Evolutionary conservation across 2,329 filamentous ascomycete species (phyloP), one percentile per base, ranked within the genome.

Genomic region (Cordyceps militaris): DNA sequence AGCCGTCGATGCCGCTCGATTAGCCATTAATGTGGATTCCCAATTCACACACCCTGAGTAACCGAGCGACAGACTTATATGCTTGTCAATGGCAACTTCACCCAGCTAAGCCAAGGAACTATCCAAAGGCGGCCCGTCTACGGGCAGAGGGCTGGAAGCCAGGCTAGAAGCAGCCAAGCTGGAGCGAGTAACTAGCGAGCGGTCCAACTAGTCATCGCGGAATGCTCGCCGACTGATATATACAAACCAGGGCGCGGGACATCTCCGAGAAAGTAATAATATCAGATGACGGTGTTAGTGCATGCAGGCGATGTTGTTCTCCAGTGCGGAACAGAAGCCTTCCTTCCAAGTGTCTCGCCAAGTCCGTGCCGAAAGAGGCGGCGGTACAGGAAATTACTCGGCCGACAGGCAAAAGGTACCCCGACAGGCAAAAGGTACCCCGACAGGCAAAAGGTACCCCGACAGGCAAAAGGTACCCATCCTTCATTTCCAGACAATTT

Each of bases 291-390:
- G 16, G 30, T 4, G 21, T 10, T 36, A 49, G 23, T n/a, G 24
- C 38, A 32, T 23, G 38, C 19, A 32, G 23, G 26, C 6, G 14
- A 16, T 28, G 38, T 16, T 2, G 38, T 8, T 2, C 49, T 23
- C 49, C 50, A 47, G 30, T 55, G 53, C 43, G 32, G 53, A 54
- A 36, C 30, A 54, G 19, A 53, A 34, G 30, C 34, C 49, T 40
- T 24, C 23, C 11, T n/a, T 28, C 4, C 4, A 13, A 10, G 19
- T 24, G 11, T 11, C 21, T 36, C 38, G 26, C 28, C 28, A 54
- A 44, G 10, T 48, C n/a, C 28, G 40, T 54, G 51, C 28, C 28
- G 28, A 16, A 23, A 28, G 19, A 23, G 32, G 26, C 38, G 14
- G 26, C 26, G 13, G n/a, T 19, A 6, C 5, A 28, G 14, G 23